A percentile compares a stretch with the other conserved stretches of the same genome.
Conservation (phyloP, 2,329 filamentous ascomycete species). For the Fusarium guadeloupense region DNA sequence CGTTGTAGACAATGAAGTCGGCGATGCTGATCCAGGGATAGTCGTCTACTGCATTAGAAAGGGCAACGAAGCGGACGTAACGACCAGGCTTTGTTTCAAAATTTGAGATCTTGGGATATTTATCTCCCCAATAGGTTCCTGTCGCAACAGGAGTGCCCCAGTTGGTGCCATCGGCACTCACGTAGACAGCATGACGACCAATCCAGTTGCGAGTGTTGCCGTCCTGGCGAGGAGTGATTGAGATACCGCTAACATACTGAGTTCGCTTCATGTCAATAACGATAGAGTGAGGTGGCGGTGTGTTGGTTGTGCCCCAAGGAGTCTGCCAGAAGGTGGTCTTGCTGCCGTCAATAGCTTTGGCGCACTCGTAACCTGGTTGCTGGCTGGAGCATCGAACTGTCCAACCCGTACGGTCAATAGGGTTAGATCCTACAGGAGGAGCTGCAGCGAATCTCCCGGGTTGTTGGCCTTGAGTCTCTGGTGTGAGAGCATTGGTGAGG, state of each 20-base stretch:
- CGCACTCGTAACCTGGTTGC: constrained; percentile 12
- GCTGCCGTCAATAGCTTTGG: constrained; percentile 27
- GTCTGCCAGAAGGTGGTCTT: constrained; percentile 33
- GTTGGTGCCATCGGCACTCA: constrained; percentile 27
- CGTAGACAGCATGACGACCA: constrained; percentile 21
- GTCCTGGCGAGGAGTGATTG: constrained; percentile 28
- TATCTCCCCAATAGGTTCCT: constrained; percentile 33
- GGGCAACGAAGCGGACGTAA: constrained; percentile 29
- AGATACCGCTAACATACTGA: constrained; percentile 28
- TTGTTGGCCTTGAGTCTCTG: constrained; percentile 12
- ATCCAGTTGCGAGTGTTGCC: constrained; percentile 26
- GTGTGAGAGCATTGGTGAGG: constrained; percentile 3
- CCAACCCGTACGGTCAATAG: constrained; percentile 31
- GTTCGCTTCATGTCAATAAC: constrained; percentile 29
- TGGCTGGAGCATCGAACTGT: constrained; percentile 32
- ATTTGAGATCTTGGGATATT: constrained; percentile 27
- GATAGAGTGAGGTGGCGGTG: constrained; percentile 22
- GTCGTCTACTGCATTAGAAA: constrained; percentile 13
- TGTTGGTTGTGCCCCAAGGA: constrained; percentile 23
- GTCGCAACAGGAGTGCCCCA: constrained; percentile 30
- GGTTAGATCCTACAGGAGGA: constrained; percentile 22
- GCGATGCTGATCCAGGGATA: constrained; percentile 32
- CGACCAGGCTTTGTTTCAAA: constrained; percentile 36
- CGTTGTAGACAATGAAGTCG: constrained; percentile 29
- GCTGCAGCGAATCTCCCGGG: constrained; percentile 23